A percentile compares a stretch with the other conserved stretches of the same genome.
Evolutionary conservation across 1,139 yeast genomes (phyloP).

Genomic region (Pichia sp.): DNA sequence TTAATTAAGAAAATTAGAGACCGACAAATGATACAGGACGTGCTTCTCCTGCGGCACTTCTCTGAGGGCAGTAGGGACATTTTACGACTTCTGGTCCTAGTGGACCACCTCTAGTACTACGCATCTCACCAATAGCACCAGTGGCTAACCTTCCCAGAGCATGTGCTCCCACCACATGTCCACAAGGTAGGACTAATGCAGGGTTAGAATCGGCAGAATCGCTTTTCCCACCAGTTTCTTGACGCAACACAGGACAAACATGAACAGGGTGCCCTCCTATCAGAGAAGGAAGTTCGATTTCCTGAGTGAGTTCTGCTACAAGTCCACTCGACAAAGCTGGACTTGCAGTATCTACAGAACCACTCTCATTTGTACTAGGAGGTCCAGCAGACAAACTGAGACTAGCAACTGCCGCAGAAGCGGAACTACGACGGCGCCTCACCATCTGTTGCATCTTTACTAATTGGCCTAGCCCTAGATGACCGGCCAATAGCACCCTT

Average conservation of each 20-base stretch:
- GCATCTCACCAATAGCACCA: not conserved
- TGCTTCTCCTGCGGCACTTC: constrained; percentile 27
- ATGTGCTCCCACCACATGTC: not conserved
- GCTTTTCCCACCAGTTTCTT: not conserved
- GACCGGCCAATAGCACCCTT: not conserved
- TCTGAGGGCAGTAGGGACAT: constrained; percentile 62
- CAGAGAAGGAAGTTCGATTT: not conserved
- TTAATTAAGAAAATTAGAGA: constrained; percentile 23
- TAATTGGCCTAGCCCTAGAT: not conserved
- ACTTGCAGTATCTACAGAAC: no score
- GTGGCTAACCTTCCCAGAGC: not conserved
- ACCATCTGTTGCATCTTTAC: not conserved
- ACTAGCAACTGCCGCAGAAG: not conserved
- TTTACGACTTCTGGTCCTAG: constrained; percentile 40
- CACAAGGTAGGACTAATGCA: not conserved
- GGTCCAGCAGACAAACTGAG: no score
- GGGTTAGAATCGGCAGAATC: not conserved
- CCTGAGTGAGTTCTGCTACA: not conserved
- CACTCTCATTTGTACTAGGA: no score
- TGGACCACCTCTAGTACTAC: not conserved
- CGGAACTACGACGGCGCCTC: not conserved
- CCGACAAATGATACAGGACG: constrained; percentile 2
- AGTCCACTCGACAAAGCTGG: not conserved
- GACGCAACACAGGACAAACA: constrained; percentile 1
- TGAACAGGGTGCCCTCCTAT: not conserved